phyloP scores from a whole-genome alignment of 2,329 filamentous ascomycete genomes.

The Aspergillus unguis region DNA sequence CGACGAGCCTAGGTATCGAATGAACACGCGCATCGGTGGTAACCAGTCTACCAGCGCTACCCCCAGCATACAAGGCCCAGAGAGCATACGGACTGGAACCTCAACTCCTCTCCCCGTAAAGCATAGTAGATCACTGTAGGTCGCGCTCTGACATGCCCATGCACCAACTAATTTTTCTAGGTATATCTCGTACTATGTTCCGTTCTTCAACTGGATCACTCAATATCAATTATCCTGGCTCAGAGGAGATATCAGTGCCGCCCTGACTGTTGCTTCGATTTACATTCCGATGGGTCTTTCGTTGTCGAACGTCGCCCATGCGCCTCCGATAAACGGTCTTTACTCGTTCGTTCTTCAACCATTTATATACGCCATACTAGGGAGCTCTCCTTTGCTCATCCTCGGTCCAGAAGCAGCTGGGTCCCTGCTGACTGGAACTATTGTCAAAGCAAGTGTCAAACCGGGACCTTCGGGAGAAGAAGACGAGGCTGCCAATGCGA shows the following conservation, averaged over 20 bases:
- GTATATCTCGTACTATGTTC: conserved; percentile 91
- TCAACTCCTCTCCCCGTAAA: conserved; percentile 71
- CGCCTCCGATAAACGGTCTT: conserved; percentile 88
- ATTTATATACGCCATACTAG: conserved; percentile 83
- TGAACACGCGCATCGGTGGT: conserved; percentile 20
- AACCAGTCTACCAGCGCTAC: conserved; percentile 1
- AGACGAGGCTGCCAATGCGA: conserved; percentile 69
- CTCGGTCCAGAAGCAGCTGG: conserved; percentile 94
- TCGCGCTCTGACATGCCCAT: conserved; percentile 7
- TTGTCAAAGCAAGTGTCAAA: conserved; percentile 74
- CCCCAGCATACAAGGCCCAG: conserved; percentile 50
- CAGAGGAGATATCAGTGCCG: conserved; percentile 80
- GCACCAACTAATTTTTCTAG: conserved; percentile 41
- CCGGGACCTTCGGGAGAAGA: conserved; percentile 62
- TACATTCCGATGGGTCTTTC: conserved; percentile 97
- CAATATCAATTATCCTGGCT: conserved; percentile 83
- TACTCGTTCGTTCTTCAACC: conserved; percentile 95
- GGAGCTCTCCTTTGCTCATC: conserved; percentile 88
- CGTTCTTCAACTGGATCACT: conserved; percentile 82
- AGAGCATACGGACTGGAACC: conserved; percentile 66
- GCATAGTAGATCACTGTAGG: conserved; percentile 70
- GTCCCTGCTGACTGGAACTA: conserved; percentile 81
- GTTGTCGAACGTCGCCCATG: conserved; percentile 84
- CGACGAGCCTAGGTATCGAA: conserved; percentile 47
- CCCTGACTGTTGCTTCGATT: conserved; percentile 95